Base-by-base conservation (phyloP, 768 basidiomycete species). In the Plicaturopsis crispa region DNA sequence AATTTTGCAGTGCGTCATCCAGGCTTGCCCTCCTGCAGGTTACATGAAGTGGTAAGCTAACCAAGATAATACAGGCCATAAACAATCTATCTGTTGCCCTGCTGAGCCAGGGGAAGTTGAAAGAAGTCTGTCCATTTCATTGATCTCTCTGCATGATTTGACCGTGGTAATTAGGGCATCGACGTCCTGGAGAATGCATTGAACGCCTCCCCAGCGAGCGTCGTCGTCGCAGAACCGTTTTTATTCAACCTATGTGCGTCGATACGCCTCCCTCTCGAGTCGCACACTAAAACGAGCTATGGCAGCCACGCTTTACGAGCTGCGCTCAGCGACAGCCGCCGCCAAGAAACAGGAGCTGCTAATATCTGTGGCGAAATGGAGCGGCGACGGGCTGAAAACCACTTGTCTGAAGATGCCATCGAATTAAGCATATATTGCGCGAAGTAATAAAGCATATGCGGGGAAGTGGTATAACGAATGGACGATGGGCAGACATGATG, bases 301-400 rank as follows among this genome's bases (percentile, higher is more conserved):
- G 28, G 35, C 42, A 88, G 87, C 87, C 1, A 90, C 88, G 1
- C 58, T 91, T 19, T 90, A 90, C 48, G 87, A 91, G 52, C 71
- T 91, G 33, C 79, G 79, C 19, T 84, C 86, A 2, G 67, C 76
- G 1, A 72, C 74, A 1, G 80, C 83, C 2, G 67, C 75, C 38
- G 80, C 84, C 42, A 87, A 83, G 58, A 91, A 90, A 56, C 75
- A 78, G 31, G 73, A 76, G 17, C 62, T 90, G 22, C 63, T 90
- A 20, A 47, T 85, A 11, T 79, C 87, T 43, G 84, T 86, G 0
- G 80, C 85, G 11, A 83, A 83, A 53, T 89, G 85, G 85, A 84
- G 84, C 43, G 87, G 87, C 3, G 87, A 91, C 56, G 88, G 87
- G 1, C 56, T 90, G 49, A 78, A 71, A 47, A 77, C 80, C 14